These are phyloP conservation scores for Fusarium udum DNA, from an alignment of 2,329 filamentous ascomycete species.

Conservation along the genomic window DNA sequence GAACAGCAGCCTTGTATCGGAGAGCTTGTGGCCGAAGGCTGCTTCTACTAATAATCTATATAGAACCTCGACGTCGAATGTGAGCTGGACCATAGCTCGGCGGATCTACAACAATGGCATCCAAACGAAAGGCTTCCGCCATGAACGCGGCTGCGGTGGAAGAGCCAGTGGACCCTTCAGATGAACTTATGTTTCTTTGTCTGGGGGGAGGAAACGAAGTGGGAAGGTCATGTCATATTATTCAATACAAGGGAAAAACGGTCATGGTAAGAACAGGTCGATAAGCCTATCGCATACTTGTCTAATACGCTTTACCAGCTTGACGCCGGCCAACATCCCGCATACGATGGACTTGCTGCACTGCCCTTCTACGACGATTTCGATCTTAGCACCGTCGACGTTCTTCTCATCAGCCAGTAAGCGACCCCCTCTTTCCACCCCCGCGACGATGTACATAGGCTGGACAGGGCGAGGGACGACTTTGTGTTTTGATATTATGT, in stretches of 20 bases:
- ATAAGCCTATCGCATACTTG: constrained; percentile 2
- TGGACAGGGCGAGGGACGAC: constrained; percentile 44
- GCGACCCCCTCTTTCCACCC: constrained; percentile 49
- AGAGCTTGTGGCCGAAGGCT: constrained; percentile 4
- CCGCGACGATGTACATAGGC: constrained; percentile 39
- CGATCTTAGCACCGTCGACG: constrained; percentile 95
- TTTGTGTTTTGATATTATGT: constrained; percentile 36
- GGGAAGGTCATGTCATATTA: constrained; percentile 94
- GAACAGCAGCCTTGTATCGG: constrained; percentile 8
- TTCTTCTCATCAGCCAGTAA: constrained; percentile 99
- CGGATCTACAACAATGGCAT: constrained; percentile 72
- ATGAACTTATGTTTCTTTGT: constrained; percentile 94
- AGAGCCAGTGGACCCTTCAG: constrained; percentile 89
- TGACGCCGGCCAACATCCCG: constrained; percentile 96
- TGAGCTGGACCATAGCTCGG: constrained; percentile 27
- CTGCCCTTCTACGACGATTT: constrained; percentile 99
- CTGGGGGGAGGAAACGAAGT: constrained; percentile 97
- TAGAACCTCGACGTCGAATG: constrained; percentile 28
- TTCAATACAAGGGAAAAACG: constrained; percentile 99
- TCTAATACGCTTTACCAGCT: constrained; percentile 65
- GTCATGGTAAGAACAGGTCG: constrained; percentile 78
- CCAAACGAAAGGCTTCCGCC: constrained; percentile 86
- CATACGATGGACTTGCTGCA: constrained; percentile 91
- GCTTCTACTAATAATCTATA: constrained; percentile 22
- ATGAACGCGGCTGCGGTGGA: constrained; percentile 75